phyloP scores from a whole-genome alignment of 2,329 filamentous ascomycete genomes.

The Colletotrichum australisinense region DNA sequence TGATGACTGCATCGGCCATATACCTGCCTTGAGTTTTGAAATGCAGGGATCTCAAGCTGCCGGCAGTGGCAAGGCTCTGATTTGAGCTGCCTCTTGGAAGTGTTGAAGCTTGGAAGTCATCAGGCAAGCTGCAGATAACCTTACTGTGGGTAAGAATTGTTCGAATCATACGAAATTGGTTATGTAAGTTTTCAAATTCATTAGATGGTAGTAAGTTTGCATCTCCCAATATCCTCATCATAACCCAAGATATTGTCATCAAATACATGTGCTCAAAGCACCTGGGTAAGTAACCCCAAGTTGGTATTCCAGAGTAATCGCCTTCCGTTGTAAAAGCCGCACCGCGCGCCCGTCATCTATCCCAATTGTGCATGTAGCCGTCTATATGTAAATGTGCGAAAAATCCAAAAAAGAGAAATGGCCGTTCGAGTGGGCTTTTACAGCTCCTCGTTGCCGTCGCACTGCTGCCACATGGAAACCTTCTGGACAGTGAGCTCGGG shows the following conservation, averaged over 20 bases:
- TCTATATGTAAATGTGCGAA: constrained; percentile 24
- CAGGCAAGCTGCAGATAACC: too few species aligned
- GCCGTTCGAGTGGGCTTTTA: constrained; percentile 37
- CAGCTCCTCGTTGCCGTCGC: constrained; percentile 68
- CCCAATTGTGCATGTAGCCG: constrained; percentile 14
- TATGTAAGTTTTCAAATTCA: constrained; percentile 8
- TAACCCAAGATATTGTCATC: constrained; percentile 11
- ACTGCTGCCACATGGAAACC: constrained; percentile 79
- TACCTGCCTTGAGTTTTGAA: constrained; percentile 1
- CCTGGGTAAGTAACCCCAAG: neutral
- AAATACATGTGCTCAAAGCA: constrained; percentile 5
- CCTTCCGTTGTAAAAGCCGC: constrained; percentile 18
- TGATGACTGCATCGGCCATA: constrained; percentile 24
- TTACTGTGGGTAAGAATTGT: too few species aligned
- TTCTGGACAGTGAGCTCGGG: constrained; percentile 76
- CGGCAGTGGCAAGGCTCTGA: neutral
- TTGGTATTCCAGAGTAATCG: constrained; percentile 30
- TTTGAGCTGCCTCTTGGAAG: neutral
- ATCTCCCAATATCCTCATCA: neutral
- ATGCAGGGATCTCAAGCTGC: constrained; percentile 10
- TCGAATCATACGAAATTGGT: too few species aligned
- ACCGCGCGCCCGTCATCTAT: constrained; percentile 32
- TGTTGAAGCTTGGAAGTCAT: neutral
- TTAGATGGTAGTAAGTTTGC: neutral
- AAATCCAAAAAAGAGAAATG: neutral